Base-by-base conservation (phyloP, 1,139 yeast species). In the Blastobotrys indianensis region DNA sequence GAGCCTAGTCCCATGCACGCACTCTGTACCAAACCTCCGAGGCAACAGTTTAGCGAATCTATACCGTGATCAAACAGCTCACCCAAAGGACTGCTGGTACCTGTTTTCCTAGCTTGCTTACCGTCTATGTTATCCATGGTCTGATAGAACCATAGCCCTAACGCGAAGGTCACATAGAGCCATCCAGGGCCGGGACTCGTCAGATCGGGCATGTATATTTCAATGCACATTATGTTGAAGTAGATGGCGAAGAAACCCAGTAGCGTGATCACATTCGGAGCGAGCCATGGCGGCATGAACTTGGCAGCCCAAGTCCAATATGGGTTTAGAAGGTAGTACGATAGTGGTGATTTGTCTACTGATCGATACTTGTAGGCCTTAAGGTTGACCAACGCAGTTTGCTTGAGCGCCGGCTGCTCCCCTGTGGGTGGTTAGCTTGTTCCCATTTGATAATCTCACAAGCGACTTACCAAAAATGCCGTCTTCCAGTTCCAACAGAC, bases 51-150 rank as follows among this genome's bases (percentile, higher is more conserved):
- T 58, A 84, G 74, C 2, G 92, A 84, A 64, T 84, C 94, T 48
- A 84, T 79, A 28, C 88, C 85, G 57, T 84, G 94, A 63, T 84
- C 94, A 60, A 84, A 84, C 51, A 84, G 71, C 63, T 84, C 92
- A 12, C 92, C 94, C 53, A 84, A 69, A 2, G 94, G 92, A 2
- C 90, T 85, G 49, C 82, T 74, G 58, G 83, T 85, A 30, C 85
- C 85, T 0, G 92, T 84, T 57, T 78, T 64, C 55, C 94, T 73
- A 12, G 94, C 94, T 63, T 84, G 94, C 56, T 82, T 79, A 9
- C 94, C 94, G 61, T 84, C 94, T 59, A 88, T 81, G 31, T 87
- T 87, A 65, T 84, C 94, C 69, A 84, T 82, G 1, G 94, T 84
- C 60, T 84, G 92, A 65, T 84, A 84, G 76, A 82, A 77, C 62